A percentile compares a stretch with the other conserved stretches of the same genome.
Evolutionary conservation across 75 land plant genomes (phyloP).

Genomic region (Adiantum capillusveneris): DNA sequence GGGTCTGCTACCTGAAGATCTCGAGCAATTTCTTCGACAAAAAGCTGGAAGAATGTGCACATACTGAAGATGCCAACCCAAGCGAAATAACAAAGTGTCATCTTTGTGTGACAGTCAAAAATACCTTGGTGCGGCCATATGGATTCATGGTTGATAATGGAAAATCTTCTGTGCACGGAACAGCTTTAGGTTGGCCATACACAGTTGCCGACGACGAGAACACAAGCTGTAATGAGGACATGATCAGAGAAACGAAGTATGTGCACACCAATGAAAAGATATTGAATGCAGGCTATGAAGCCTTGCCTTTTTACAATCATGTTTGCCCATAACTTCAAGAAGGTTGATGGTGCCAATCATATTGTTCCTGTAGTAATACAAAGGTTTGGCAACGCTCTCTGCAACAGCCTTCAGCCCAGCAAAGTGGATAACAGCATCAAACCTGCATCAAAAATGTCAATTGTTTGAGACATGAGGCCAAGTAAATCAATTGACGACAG

Average conservation of each 20-base stretch:
- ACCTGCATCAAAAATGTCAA: slow-evolving; percentile 32
- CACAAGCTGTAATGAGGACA: slow-evolving; percentile 42
- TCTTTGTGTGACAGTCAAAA: too few species aligned
- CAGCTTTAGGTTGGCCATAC: slow-evolving; percentile 76
- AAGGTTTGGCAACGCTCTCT: slow-evolving; percentile 81
- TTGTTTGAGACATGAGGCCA: too few species aligned
- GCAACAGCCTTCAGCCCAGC: slow-evolving; percentile 96
- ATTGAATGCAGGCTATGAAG: background rate
- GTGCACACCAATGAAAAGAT: background rate
- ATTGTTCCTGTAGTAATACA: slow-evolving; percentile 70
- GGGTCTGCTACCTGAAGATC: slow-evolving; percentile 70
- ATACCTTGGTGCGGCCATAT: slow-evolving; percentile 79
- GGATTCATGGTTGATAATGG: slow-evolving; percentile 61
- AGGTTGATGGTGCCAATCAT: slow-evolving; percentile 74
- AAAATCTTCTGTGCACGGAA: slow-evolving; percentile 73
- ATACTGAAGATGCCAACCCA: background rate
- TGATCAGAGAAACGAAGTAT: background rate
- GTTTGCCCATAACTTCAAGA: slow-evolving; percentile 58
- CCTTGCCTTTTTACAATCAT: slow-evolving; percentile 77
- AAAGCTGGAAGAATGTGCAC: slow-evolving; percentile 34
- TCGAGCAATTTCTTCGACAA: slow-evolving; percentile 62
- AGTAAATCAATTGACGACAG: background rate
- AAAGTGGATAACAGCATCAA: slow-evolving; percentile 96
- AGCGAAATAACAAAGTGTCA: background rate
- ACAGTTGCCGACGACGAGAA: slow-evolving; percentile 92